phyloP scores from a whole-genome alignment of 352 stramenopile species.

The Phytophthora melonis region DNA sequence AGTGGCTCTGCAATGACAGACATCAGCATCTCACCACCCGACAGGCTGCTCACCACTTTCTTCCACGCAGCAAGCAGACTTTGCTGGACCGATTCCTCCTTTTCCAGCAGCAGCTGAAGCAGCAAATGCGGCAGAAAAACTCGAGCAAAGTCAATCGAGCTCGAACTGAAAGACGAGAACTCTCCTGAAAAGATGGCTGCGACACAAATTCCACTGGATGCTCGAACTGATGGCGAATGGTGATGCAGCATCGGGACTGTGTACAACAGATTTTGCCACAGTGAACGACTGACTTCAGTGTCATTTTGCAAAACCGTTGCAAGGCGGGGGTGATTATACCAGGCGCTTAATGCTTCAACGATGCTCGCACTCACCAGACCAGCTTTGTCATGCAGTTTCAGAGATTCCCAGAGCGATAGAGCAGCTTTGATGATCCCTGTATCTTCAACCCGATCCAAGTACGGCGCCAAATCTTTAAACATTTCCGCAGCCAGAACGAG shows the following conservation, averaged over 20 bases:
- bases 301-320: slow-evolving; percentile 38
- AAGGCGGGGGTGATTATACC: slow-evolving; percentile 46
- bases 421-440: slow-evolving; percentile 34
- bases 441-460: slow-evolving; percentile 36
- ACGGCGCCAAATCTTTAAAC: slow-evolving; percentile 52
- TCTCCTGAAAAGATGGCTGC: slow-evolving; percentile 48
- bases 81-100: slow-evolving; percentile 35
- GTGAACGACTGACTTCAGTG: slow-evolving; percentile 19
- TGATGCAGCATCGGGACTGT: slow-evolving; percentile 73
- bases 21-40: slow-evolving; percentile 32
- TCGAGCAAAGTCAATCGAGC: slow-evolving; percentile 24
- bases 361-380: slow-evolving; percentile 47
- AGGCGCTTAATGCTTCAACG: slow-evolving; percentile 48
- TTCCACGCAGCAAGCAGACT: slow-evolving; percentile 57
- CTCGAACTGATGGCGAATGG: slow-evolving; percentile 48
- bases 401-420: slow-evolving; percentile 52
- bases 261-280: slow-evolving; percentile 47
- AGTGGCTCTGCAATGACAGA: slow-evolving; percentile 30
- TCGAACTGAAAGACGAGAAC: slow-evolving; percentile 19
- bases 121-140: slow-evolving; percentile 67
- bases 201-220: slow-evolving; percentile 57
- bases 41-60: slow-evolving; percentile 39
- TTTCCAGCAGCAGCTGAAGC: slow-evolving; percentile 68
- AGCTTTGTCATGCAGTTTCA: slow-evolving; percentile 33
- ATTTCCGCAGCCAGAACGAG: slow-evolving; percentile 67